Conservation (phyloP, 2,329 filamentous ascomycete genomes). For the Diaporthe sp. region DNA sequence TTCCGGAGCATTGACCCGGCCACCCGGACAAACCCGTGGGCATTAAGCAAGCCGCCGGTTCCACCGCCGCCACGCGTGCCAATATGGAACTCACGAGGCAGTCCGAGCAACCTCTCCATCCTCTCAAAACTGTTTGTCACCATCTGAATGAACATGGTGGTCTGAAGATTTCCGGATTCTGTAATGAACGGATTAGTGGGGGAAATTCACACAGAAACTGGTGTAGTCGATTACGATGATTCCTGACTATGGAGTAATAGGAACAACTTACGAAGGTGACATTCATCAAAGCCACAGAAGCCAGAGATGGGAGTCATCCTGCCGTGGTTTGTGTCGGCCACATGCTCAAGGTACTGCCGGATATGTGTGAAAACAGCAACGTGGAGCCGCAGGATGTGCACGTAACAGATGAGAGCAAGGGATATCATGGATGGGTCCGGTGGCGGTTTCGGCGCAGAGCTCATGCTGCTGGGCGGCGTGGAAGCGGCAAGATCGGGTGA, state of each 20-base stretch:
- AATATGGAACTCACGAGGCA: conserved; percentile 30
- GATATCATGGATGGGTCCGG: neutral
- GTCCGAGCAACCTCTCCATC: conserved; percentile 28
- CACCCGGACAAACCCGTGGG: conserved; percentile 4
- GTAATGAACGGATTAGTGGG: neutral
- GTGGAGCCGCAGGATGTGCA: conserved; percentile 30
- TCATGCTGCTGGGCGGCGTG: neutral
- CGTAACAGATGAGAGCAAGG: conserved; percentile 29
- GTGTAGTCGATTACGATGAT: neutral
- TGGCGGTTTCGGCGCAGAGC: neutral
- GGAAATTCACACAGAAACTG: neutral
- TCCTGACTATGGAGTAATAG: neutral
- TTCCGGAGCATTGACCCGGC: neutral
- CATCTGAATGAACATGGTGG: conserved; percentile 30
- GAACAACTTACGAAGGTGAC: neutral
- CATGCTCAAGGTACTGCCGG: conserved; percentile 17
- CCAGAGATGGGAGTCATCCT: neutral
- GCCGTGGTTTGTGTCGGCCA: neutral
- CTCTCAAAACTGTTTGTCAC: conserved; percentile 31
- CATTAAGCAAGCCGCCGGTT: conserved; percentile 10
- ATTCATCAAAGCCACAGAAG: neutral
- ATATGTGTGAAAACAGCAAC: conserved; percentile 30
- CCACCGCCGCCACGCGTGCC: neutral
- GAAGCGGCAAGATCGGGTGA: neutral
- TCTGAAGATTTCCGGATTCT: conserved; percentile 33